Evolutionary conservation across 768 basidiomycete genomes (phyloP).

Genomic region (Russula sp.): DNA sequence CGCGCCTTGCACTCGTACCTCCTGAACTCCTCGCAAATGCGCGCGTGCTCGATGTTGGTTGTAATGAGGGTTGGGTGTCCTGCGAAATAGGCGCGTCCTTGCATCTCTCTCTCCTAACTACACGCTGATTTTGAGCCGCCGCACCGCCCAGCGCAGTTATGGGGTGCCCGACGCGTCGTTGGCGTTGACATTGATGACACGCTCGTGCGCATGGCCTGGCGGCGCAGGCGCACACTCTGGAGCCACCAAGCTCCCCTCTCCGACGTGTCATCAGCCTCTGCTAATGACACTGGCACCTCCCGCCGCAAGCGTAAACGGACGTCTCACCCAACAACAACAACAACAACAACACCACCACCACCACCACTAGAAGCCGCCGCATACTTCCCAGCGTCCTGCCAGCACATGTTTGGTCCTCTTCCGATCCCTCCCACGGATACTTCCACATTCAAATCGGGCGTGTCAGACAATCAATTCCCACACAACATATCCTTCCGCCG

Average conservation of each 20-base stretch:
- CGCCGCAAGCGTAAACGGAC: conserved; percentile 30
- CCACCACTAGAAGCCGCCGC: conserved; percentile 32
- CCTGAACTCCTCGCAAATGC: conserved; percentile 15
- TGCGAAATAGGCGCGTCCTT: conserved; percentile 33
- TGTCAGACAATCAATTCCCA: conserved; percentile 54
- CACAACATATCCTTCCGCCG: conserved; percentile 73
- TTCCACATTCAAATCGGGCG: conserved; percentile 31
- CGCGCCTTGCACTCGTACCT: conserved; percentile 60
- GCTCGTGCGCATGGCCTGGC: conserved; percentile 75
- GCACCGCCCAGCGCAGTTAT: conserved; percentile 53
- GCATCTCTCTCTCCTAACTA: background rate
- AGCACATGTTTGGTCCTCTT: conserved; percentile 71
- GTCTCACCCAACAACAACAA: background rate
- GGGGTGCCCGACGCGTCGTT: conserved; percentile 60
- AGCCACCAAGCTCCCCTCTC: conserved; percentile 52
- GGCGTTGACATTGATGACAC: conserved; percentile 85
- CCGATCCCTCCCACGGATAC: conserved; percentile 53
- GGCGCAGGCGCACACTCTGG: conserved; percentile 66
- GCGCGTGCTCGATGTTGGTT: conserved; percentile 28
- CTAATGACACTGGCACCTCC: background rate
- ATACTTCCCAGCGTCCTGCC: conserved; percentile 77
- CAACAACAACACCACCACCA: background rate
- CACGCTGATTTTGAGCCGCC: background rate
- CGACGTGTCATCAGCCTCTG: conserved; percentile 24
- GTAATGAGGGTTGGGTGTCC: conserved; percentile 25